Evolutionary conservation across 441 rosid genomes (phyloP).

Genomic region (Monsonia emarginata): DNA sequence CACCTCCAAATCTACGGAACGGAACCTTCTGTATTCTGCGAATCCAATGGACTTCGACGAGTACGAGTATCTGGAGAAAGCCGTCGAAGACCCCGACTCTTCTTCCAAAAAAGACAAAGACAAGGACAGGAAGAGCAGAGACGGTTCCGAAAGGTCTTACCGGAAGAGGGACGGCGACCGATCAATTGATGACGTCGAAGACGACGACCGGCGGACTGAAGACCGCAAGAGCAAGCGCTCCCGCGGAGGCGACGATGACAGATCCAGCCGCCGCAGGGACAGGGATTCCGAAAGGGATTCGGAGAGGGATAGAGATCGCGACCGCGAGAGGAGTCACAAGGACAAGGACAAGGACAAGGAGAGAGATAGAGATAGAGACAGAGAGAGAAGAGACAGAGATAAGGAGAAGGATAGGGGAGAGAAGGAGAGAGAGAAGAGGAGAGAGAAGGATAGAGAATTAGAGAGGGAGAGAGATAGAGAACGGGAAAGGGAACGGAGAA

Average conservation of each 20-base stretch:
- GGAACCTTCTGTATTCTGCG: background rate
- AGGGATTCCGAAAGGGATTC: conserved; percentile 12
- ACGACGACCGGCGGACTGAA: too few species aligned
- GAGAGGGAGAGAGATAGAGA: background rate
- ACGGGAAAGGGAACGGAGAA: conserved; percentile 28
- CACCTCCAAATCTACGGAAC: background rate
- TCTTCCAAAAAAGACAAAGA: conserved; percentile 27
- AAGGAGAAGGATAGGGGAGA: conserved; percentile 27
- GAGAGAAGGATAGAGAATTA: conserved; percentile 21
- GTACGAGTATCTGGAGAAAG: conserved; percentile 83
- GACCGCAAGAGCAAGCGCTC: conserved; percentile 45
- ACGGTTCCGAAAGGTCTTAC: too few species aligned
- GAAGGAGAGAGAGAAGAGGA: conserved; percentile 26
- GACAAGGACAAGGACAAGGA: conserved; percentile 17
- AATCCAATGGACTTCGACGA: conserved; percentile 72
- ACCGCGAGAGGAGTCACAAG: conserved; percentile 13
- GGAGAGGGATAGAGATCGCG: conserved; percentile 13
- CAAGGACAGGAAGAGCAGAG: conserved; percentile 28
- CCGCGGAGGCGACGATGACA: conserved; percentile 32
- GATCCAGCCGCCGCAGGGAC: conserved; percentile 39
- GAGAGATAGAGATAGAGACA: conserved; percentile 10
- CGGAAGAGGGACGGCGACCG: conserved; percentile 64
- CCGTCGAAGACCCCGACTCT: conserved; percentile 52
- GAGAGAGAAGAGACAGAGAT: conserved; percentile 13
- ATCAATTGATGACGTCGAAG: conserved; percentile 45